Evolutionary conservation across 805 yeast genomes (phyloP), one percentile per base, ranked within the genome.

Genomic region (Komagataella phaffii): DNA sequence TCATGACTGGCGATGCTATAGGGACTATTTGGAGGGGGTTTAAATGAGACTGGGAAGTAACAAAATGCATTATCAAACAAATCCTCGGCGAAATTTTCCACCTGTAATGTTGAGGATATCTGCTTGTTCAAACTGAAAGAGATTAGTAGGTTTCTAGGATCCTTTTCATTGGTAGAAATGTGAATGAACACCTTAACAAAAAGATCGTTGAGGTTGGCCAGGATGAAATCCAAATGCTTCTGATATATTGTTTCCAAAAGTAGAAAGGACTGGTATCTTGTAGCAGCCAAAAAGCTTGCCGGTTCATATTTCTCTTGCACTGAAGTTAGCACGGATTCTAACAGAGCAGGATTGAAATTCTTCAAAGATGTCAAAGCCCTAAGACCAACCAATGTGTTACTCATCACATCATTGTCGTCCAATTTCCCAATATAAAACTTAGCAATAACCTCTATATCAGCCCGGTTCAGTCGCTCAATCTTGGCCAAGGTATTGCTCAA

Each of bases 41-140:
- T 82, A 68, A 95, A 93, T 1, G 96, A 85, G 46, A 93, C 90
- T 10, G 99, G 99, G 69, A 91, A 93, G 68, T 93, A 93, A 65
- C 99, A 93, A 63, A 91, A 95, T 45, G 88, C 73, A 43, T 85
- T 79, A 62, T 93, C 99, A 62, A 90, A 95, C 53, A 93, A 64
- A 7, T 86, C 88, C 56, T 84, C 83, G 36, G 76, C 61, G 59
- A 64, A 68, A n/a, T 65, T 63, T 46, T 65, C 56, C 49, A 78
- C 70, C 2, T 70, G 66, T 24, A 80, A 68, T 3, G 58, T 58
- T 18, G 61, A 53, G 17, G 80, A 71, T 12, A 90, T 75, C 4
- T 51, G 46, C 10, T 64, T 56, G 56, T 82, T 79, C 47, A 88
- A 60, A 3, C 70, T 63, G 58, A 91, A 87, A 1, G 95, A 85